These are phyloP conservation scores for Viola pubescens DNA, from an alignment of 441 rosid species.

Conservation along the genomic window DNA sequence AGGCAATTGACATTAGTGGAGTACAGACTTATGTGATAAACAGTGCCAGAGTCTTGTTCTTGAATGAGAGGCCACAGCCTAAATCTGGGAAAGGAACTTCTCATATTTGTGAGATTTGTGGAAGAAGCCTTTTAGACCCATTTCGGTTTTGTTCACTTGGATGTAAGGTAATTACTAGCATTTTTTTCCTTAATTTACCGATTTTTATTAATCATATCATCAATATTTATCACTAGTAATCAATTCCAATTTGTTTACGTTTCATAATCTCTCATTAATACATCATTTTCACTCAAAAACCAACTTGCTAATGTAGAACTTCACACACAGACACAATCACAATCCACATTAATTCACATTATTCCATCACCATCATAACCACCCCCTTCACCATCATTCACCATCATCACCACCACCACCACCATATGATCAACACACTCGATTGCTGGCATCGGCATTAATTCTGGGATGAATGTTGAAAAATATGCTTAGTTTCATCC, in stretches of 20 bases:
- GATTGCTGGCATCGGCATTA: background rate
- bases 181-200: background rate
- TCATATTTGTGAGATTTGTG: slow-evolving; percentile 60
- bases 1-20: slow-evolving; percentile 54
- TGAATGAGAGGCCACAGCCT: slow-evolving; percentile 77
- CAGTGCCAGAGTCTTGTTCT: slow-evolving; percentile 69
- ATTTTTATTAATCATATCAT: no score
- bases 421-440: background rate
- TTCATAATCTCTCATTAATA: background rate
- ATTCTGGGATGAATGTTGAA: no score
- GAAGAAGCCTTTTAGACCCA: slow-evolving; percentile 66
- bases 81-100: slow-evolving; percentile 42
- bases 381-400: slow-evolving; percentile 15
- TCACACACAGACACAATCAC: background rate
- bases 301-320: slow-evolving; percentile 13
- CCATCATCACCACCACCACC: slow-evolving; percentile 7
- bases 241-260: no score
- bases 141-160: slow-evolving; percentile 90
- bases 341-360: slow-evolving; percentile 20
- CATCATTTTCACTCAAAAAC: background rate
- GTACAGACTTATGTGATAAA: slow-evolving; percentile 84
- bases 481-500: no score
- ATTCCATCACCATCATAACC: slow-evolving; percentile 28
- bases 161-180: slow-evolving; percentile 61
- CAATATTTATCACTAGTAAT: no score